Percentiles rank a stretch among this genome's conserved stretches.
Conservation (phyloP, 2,329 filamentous ascomycete genomes). For the Colletotrichum cordylinicola region DNA sequence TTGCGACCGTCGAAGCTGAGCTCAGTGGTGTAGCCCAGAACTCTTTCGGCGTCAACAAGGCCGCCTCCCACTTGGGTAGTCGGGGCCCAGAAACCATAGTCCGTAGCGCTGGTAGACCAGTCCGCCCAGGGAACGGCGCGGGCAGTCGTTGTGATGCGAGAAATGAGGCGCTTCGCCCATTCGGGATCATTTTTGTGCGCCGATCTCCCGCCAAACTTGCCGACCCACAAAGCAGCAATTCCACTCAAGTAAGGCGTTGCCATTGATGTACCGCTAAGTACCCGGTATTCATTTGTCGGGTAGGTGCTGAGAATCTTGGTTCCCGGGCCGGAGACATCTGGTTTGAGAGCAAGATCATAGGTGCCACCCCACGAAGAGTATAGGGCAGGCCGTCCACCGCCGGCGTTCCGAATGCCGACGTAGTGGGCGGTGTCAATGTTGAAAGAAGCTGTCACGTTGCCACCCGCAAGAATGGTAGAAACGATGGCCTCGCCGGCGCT, state of each 20-base stretch:
- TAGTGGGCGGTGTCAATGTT: background rate
- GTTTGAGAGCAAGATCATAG: slow-evolving; percentile 5
- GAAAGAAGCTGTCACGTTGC: slow-evolving; percentile 45
- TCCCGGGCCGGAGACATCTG: background rate
- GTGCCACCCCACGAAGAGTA: slow-evolving; percentile 51
- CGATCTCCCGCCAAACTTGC: slow-evolving; percentile 32
- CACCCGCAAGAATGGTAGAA: slow-evolving; percentile 37
- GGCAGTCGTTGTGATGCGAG: background rate
- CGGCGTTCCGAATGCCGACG: background rate
- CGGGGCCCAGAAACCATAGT: slow-evolving; percentile 1
- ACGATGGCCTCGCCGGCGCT: slow-evolving; percentile 30
- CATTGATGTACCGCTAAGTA: background rate
- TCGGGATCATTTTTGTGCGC: slow-evolving; percentile 29
- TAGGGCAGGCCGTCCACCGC: background rate
- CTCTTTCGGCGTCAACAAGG: slow-evolving; percentile 49
- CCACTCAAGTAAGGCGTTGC: background rate
- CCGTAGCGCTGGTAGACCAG: background rate
- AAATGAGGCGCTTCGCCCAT: background rate
- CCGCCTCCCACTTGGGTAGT: slow-evolving; percentile 48
- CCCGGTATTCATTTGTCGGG: background rate
- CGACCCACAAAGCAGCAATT: background rate
- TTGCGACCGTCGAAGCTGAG: slow-evolving; percentile 40
- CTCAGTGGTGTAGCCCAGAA: slow-evolving; percentile 43
- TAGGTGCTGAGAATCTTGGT: slow-evolving; percentile 5
- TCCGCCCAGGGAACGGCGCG: background rate